Conservation (phyloP, 768 basidiomycete genomes). For the Auriscalpium microsporum region DNA sequence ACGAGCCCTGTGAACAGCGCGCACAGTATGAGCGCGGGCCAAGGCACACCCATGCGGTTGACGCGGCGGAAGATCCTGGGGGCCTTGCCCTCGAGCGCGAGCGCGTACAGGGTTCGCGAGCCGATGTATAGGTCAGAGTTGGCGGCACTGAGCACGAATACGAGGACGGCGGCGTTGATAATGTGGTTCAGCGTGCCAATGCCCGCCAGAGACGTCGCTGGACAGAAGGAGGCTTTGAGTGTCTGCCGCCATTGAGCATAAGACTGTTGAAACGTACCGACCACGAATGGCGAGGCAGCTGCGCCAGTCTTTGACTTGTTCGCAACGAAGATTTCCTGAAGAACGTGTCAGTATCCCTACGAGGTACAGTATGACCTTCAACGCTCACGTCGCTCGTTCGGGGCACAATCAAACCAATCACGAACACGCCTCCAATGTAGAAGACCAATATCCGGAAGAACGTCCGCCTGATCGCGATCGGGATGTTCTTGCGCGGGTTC, state of each 20-base stretch:
- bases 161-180: conserved; percentile 54
- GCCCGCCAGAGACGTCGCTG: conserved; percentile 37
- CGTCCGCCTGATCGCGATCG: conserved; percentile 57
- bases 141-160: conserved; percentile 55
- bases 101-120: conserved; percentile 39
- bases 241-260: not conserved
- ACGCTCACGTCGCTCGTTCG: conserved; percentile 37
- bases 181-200: conserved; percentile 54
- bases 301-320: conserved; percentile 35
- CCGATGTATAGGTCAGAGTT: conserved; percentile 56
- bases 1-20: conserved; percentile 47
- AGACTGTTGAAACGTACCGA: conserved; percentile 25
- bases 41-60: conserved; percentile 28
- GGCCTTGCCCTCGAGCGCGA: conserved; percentile 39
- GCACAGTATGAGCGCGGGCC: conserved; percentile 40
- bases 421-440: conserved; percentile 65
- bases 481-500: conserved; percentile 68
- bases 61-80: conserved; percentile 33
- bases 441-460: conserved; percentile 54
- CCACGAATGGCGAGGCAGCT: conserved; percentile 59
- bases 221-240: not conserved
- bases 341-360: not conserved
- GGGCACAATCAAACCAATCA: conserved; percentile 65
- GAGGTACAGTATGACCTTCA: not conserved
- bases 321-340: conserved; percentile 29